These are phyloP conservation scores for Claviceps capensis DNA, from an alignment of 2,329 filamentous ascomycete genomes.

Conservation along the genomic window DNA sequence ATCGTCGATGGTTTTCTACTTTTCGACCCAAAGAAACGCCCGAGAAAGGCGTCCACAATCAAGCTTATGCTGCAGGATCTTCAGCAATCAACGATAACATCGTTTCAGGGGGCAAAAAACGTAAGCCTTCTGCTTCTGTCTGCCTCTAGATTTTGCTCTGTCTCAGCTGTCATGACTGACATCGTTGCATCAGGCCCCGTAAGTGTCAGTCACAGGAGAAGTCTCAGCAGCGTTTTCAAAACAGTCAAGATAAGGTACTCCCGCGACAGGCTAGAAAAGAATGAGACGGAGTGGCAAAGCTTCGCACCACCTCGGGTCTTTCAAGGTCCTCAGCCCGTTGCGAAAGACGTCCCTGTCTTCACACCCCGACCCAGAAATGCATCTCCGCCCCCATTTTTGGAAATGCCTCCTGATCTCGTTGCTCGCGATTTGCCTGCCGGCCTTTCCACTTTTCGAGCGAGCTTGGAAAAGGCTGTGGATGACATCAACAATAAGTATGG, in stretches of 20 bases:
- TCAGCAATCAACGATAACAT: background rate
- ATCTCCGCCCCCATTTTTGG: slow-evolving; percentile 15
- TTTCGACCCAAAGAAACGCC: slow-evolving; percentile 5
- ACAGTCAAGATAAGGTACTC: slow-evolving; percentile 15
- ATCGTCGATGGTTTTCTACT: slow-evolving; percentile 10
- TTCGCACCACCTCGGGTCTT: background rate
- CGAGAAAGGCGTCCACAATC: background rate
- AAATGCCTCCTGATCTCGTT: slow-evolving; percentile 15
- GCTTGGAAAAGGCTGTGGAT: slow-evolving; percentile 17
- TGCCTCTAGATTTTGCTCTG: background rate
- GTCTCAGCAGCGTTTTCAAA: slow-evolving; percentile 17
- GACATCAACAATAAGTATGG: slow-evolving; percentile 17
- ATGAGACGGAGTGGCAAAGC: background rate
- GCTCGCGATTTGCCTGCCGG: slow-evolving; percentile 8
- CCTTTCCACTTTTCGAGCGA: slow-evolving; percentile 15
- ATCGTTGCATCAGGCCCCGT: slow-evolving; percentile 1
- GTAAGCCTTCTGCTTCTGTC: background rate
- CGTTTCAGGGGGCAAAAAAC: background rate
- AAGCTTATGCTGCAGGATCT: background rate
- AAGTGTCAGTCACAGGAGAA: slow-evolving; percentile 12
- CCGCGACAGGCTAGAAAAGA: slow-evolving; percentile 11
- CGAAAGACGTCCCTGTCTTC: background rate
- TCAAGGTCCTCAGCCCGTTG: background rate
- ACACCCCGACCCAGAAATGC: background rate
- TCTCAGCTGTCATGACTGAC: background rate